These are phyloP conservation scores for Marvania coccoides DNA, from an alignment of 139 green algal genomes.

Conservation along the genomic window DNA sequence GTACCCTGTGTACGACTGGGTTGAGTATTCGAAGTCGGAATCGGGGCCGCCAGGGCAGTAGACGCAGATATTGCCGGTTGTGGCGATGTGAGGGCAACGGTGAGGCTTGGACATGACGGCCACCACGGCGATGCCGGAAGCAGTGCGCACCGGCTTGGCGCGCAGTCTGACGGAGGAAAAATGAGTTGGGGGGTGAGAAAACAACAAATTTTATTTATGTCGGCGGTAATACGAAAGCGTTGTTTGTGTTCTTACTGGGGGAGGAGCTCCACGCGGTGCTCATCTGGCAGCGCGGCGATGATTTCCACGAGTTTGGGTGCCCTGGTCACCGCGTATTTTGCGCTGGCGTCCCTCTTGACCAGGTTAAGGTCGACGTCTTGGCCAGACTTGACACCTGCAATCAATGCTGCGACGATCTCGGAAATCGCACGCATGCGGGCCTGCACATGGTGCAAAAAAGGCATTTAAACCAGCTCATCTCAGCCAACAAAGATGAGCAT, in stretches of 20 bases:
- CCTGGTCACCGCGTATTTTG: conserved; percentile 26
- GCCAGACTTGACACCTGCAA: conserved; percentile 55
- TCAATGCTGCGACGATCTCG: conserved; percentile 68
- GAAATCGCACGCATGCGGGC: conserved; percentile 63
- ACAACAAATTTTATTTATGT: neutral
- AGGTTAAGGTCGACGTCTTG: conserved; percentile 78
- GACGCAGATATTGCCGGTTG: conserved; percentile 97
- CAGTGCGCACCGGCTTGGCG: conserved; percentile 85
- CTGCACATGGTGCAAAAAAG: conserved; percentile 35
- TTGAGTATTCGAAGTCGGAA: conserved; percentile 97
- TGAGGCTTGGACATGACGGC: conserved; percentile 99
- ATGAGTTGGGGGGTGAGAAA: neutral
- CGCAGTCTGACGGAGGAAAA: conserved; percentile 27
- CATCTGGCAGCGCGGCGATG: conserved; percentile 92
- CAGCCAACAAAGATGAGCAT: no score
- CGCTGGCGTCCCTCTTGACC: conserved; percentile 49
- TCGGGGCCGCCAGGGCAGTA: conserved; percentile 97
- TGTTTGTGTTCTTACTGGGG: conserved; percentile 69
- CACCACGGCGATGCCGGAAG: conserved; percentile 95
- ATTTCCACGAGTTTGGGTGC: conserved; percentile 96
- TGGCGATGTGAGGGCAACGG: conserved; percentile 97
- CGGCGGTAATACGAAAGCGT: no score
- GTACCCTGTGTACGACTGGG: conserved; percentile 88
- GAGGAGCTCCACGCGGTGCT: conserved; percentile 73
- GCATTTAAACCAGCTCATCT: no score